These are phyloP conservation scores for Rachicladosporium sp. DNA, from an alignment of 2,329 filamentous ascomycete genomes.

Conservation along the genomic window DNA sequence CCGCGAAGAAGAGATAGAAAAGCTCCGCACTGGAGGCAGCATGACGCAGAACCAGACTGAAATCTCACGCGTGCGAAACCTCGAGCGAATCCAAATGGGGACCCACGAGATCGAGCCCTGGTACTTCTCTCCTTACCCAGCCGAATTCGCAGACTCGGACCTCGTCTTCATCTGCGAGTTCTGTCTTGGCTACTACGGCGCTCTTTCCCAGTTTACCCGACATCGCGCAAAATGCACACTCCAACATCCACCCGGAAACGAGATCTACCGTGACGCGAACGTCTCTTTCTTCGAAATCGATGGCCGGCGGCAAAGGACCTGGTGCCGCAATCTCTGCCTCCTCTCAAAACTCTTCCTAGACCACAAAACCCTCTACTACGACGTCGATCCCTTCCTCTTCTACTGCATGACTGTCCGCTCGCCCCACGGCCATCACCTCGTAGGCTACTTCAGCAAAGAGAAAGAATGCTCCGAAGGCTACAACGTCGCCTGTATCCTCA, in stretches of 20 bases:
- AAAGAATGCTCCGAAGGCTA: slow-evolving; percentile 95
- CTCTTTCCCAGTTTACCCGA: slow-evolving; percentile 67
- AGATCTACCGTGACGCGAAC: slow-evolving; percentile 90
- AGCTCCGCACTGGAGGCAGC: slow-evolving; percentile 81
- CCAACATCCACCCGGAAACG: slow-evolving; percentile 88
- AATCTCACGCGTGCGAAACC: slow-evolving; percentile 87
- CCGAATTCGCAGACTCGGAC: slow-evolving; percentile 76
- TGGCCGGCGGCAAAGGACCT: slow-evolving; percentile 82
- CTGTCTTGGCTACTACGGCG: slow-evolving; percentile 81
- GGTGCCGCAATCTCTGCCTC: slow-evolving; percentile 91
- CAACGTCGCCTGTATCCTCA: slow-evolving; percentile 96
- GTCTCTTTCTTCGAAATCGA: slow-evolving; percentile 98
- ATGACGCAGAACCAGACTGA: slow-evolving; percentile 99
- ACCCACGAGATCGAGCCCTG: slow-evolving; percentile 85
- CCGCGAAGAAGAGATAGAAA: slow-evolving; percentile 88
- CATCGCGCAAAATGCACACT: slow-evolving; percentile 85
- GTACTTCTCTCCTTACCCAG: slow-evolving; percentile 97
- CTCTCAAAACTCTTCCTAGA: slow-evolving; percentile 94
- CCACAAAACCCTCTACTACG: slow-evolving; percentile 97
- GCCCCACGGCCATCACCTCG: slow-evolving; percentile 81
- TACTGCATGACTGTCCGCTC: slow-evolving; percentile 92
- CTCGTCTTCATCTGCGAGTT: slow-evolving; percentile 96
- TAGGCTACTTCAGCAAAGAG: slow-evolving; percentile 98
- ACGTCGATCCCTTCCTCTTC: slow-evolving; percentile 97
- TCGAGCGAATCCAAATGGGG: slow-evolving; percentile 89